Evolutionary conservation across 192 early-diverging fungal genomes (phyloP), one percentile per base, ranked within the genome.

Genomic region (Lunasporangiospora selenospora): DNA sequence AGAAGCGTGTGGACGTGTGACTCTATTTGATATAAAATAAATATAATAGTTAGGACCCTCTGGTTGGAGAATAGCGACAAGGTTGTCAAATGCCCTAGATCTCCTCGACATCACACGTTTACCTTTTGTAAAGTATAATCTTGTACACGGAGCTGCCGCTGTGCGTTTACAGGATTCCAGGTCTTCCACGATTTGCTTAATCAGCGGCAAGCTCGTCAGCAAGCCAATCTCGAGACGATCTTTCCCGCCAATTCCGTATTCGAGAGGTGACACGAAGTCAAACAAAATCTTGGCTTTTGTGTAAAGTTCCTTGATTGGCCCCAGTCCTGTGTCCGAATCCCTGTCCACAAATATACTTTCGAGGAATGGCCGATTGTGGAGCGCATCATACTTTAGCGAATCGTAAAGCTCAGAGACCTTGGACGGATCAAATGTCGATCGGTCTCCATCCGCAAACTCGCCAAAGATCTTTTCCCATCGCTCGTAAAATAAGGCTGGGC

Each of bases 121-220:
- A 85, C 92, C 90, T 78, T 97, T 99, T 3, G 95, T 97, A 65
- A 97, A 99, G 62, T 95, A 99, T 30, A 99, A 84, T 34, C 95
- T 67, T 18, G 93, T 91, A 45, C 87, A 80, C 46, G 62, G 63
- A 10, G 91, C 80, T 7, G 69, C 65, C 15, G 77, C 52, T 8
- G 83, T 79, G 8, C 64, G 56, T 34, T 80, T 83, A 18, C 81
- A 78, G 13, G 75, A 67, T 21, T 89, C 79, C 31, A 98, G 66
- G 65, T 97, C 94, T 19, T 73, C 65, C 8, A 94, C 79, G 40
- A 99, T 87, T 59, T 92, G 87, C 53, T 84, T 84, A 29, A 99
- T 73, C 33, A 99, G 81, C 4, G 87, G 85, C 23, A 89, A 58
- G 7, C 89, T 86, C 23, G 88, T 93, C 54, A 92, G 81, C 6